These are phyloP conservation scores for Saccharomyces hybrid DNA, from an alignment of 1,139 yeast species.

Conservation along the genomic window DNA sequence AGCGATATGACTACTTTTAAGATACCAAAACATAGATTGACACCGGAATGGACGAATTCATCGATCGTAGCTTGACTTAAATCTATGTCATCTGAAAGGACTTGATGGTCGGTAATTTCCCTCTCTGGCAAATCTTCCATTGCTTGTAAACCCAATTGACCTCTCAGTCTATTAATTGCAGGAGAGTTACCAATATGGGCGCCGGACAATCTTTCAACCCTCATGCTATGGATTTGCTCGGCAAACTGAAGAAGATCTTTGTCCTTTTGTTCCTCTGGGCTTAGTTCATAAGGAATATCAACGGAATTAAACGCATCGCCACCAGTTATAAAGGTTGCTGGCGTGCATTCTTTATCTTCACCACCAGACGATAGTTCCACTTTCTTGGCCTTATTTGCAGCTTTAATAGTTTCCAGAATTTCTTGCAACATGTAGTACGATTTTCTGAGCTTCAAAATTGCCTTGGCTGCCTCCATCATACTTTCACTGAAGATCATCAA, in stretches of 20 bases:
- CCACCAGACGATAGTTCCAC: background rate
- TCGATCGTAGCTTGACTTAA: slow-evolving; percentile 55
- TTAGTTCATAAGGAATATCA: slow-evolving; percentile 38
- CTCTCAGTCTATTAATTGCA: slow-evolving; percentile 37
- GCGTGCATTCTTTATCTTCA: slow-evolving; percentile 11
- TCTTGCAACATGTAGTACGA: slow-evolving; percentile 85
- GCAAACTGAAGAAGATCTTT: slow-evolving; percentile 44
- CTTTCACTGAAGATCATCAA: slow-evolving; percentile 56
- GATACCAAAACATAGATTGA: slow-evolving; percentile 84
- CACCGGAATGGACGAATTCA: slow-evolving; percentile 89
- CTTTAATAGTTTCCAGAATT: slow-evolving; percentile 44
- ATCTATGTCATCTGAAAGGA: slow-evolving; percentile 20
- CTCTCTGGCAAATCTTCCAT: slow-evolving; percentile 12
- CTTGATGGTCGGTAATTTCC: slow-evolving; percentile 13
- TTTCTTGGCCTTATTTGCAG: slow-evolving; percentile 21
- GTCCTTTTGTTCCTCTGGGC: slow-evolving; percentile 41
- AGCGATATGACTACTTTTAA: slow-evolving; percentile 83
- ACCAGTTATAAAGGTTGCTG: slow-evolving; percentile 23
- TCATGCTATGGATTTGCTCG: slow-evolving; percentile 54
- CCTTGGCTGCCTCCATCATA: slow-evolving; percentile 77
- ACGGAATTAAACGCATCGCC: slow-evolving; percentile 29
- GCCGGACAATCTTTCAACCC: slow-evolving; percentile 58
- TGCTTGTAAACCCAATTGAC: slow-evolving; percentile 35
- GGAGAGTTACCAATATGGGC: slow-evolving; percentile 48
- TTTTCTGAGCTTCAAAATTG: slow-evolving; percentile 71